A percentile compares a stretch with the other conserved stretches of the same genome.
Evolutionary conservation across 75 land plant species (phyloP).

Genomic region (Pseudotsuga menziesii): DNA sequence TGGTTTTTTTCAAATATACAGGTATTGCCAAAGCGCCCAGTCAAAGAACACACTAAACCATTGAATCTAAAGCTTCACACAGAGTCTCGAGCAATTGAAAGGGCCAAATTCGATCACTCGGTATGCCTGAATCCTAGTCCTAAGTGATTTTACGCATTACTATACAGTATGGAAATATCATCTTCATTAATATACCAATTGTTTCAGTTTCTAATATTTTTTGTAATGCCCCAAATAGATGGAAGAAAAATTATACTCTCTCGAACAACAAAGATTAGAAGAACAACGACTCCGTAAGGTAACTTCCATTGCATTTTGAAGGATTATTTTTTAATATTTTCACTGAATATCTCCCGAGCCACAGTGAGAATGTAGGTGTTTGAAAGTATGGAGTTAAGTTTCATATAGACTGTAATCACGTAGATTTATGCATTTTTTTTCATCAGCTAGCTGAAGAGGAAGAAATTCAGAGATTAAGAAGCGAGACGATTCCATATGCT

Average conservation of each 20-base stretch:
- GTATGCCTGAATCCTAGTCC: conserved; percentile 13
- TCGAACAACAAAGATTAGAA: conserved; percentile 44
- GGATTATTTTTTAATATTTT: not conserved
- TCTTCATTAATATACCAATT: not conserved
- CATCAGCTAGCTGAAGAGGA: conserved; percentile 74
- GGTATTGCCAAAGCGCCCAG: conserved; percentile 33
- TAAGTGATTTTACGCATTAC: not conserved
- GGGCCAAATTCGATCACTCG: conserved; percentile 39
- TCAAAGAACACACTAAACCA: conserved; percentile 34
- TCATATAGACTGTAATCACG: not conserved
- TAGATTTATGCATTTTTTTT: not conserved
- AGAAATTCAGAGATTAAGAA: conserved; percentile 68
- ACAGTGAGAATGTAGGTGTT: no score
- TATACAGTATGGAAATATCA: not conserved
- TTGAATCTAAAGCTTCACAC: conserved; percentile 27
- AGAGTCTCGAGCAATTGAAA: conserved; percentile 19
- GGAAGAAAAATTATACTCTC: conserved; percentile 38
- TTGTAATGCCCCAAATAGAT: conserved; percentile 25
- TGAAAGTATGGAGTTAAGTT: not conserved
- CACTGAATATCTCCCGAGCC: no score
- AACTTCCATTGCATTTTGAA: not conserved
- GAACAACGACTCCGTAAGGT: conserved; percentile 65
- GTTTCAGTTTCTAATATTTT: not conserved
- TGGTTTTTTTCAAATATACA: not conserved
- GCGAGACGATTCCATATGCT: conserved; percentile 88